Conservation (phyloP, 2,329 filamentous ascomycete species). For the Ophiostoma fasciatum region DNA sequence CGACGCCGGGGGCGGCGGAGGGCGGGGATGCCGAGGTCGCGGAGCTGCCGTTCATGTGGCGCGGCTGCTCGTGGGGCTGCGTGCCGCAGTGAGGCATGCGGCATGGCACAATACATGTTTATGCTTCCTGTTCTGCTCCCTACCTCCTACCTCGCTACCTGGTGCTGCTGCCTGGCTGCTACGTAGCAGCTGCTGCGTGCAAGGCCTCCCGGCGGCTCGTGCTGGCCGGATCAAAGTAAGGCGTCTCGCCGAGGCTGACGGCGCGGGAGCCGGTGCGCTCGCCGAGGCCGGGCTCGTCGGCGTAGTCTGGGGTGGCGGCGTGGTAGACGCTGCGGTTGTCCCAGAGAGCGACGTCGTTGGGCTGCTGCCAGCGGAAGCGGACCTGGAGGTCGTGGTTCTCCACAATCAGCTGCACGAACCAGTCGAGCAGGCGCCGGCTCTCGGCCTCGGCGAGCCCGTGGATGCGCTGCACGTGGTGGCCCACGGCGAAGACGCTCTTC, state of each 20-base stretch:
- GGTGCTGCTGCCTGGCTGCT: too few relatives aligned
- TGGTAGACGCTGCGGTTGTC: conserved; percentile 41
- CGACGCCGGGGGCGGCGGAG: neutral
- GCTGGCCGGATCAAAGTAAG: conserved; percentile 35
- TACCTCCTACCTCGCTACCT: too few relatives aligned
- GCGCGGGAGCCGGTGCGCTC: conserved; percentile 33
- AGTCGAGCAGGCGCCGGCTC: conserved; percentile 31
- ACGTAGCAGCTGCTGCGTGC: too few relatives aligned
- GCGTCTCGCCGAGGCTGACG: conserved; percentile 37
- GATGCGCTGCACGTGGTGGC: conserved; percentile 34
- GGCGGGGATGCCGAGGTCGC: conserved; percentile 4
- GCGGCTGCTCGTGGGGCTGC: conserved; percentile 37
- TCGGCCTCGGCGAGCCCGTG: conserved; percentile 34
- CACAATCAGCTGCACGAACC: conserved; percentile 34
- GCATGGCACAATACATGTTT: too few relatives aligned
- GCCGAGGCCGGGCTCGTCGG: conserved; percentile 26
- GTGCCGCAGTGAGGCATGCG: too few relatives aligned
- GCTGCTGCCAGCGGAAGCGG: conserved; percentile 26
- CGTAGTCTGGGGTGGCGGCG: conserved; percentile 36
- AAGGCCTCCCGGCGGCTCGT: conserved; percentile 16
- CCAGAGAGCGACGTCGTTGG: conserved; percentile 40
- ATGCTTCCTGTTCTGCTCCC: too few relatives aligned
- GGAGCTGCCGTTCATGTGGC: conserved; percentile 28
- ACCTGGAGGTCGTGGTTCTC: conserved; percentile 44
- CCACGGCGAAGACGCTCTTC: conserved; percentile 39